Percentiles rank a stretch among this genome's conserved stretches.
These are phyloP conservation scores for Bruguiera gymnorhiza DNA, from an alignment of 345 rosid species.

Conservation along the genomic window DNA sequence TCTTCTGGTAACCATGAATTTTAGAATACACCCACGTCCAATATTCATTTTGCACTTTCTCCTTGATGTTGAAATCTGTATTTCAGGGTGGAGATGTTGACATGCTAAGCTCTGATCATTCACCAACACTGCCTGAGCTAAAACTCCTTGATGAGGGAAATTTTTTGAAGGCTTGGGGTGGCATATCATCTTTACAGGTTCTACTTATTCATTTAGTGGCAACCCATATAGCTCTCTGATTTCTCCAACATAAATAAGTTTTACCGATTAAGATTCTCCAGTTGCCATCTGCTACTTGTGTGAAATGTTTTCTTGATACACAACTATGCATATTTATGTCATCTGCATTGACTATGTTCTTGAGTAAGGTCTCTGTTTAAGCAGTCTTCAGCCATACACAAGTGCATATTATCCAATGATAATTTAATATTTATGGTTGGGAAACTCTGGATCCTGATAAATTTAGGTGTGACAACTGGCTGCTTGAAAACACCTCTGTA, in stretches of 20 bases:
- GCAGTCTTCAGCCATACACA: too few relatives aligned
- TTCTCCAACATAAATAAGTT: not conserved
- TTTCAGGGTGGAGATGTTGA: conserved; percentile 84
- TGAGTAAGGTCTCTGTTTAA: too few relatives aligned
- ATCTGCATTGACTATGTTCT: not conserved
- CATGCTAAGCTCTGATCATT: conserved; percentile 94
- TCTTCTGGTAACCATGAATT: conserved; percentile 51
- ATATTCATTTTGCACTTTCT: conserved; percentile 5
- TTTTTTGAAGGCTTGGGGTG: conserved; percentile 97
- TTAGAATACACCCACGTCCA: conserved; percentile 2
- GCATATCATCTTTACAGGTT: conserved; percentile 96
- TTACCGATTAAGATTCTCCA: not conserved
- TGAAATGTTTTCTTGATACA: not conserved
- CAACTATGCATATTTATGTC: not conserved
- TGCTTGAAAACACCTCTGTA: not conserved
- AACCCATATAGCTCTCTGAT: not conserved
- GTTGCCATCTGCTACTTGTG: not conserved
- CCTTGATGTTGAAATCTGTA: conserved; percentile 9
- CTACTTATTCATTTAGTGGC: conserved; percentile 6
- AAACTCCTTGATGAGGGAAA: conserved; percentile 71
- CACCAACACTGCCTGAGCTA: conserved; percentile 80
- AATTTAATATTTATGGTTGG: too few relatives aligned
- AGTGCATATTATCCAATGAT: not conserved
- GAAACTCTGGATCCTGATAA: too few relatives aligned
- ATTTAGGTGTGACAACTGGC: not conserved